A percentile compares a stretch with the other conserved stretches of the same genome.
Evolutionary conservation across 179 eudicot genomes (phyloP).

Genomic region (Corrigiola litoralis): DNA sequence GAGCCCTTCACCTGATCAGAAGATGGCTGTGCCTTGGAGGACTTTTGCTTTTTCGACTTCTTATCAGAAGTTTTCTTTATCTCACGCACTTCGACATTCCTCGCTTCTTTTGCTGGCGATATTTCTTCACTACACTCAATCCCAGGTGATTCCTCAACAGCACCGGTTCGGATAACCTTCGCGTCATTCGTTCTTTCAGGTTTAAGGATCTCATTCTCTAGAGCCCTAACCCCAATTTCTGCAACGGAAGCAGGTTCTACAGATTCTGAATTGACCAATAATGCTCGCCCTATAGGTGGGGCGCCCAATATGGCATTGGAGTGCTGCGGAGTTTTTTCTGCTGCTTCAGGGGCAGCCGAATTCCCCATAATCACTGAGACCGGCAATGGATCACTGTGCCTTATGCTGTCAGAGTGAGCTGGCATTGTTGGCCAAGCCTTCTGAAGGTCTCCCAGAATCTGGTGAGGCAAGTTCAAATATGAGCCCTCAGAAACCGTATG

Average conservation of each 20-base stretch:
- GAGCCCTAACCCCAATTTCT: slow-evolving; percentile 14
- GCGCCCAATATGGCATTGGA: slow-evolving; percentile 2
- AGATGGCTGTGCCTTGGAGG: slow-evolving; percentile 64
- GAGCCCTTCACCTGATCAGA: slow-evolving; percentile 53
- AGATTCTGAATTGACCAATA: slow-evolving; percentile 12
- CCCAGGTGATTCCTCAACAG: slow-evolving; percentile 25
- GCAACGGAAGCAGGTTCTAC: slow-evolving; percentile 19
- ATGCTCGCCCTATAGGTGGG: slow-evolving; percentile 25
- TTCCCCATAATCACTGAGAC: slow-evolving; percentile 23
- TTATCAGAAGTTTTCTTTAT: slow-evolving; percentile 66
- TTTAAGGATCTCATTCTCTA: slow-evolving; percentile 17
- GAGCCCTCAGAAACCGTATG: slow-evolving; percentile 33
- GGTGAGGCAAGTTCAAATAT: slow-evolving; percentile 65
- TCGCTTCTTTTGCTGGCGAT: slow-evolving; percentile 39
- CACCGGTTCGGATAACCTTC: slow-evolving; percentile 12
- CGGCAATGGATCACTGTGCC: slow-evolving; percentile 15
- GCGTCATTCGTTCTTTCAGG: slow-evolving; percentile 29
- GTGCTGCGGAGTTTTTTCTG: slow-evolving; percentile 21
- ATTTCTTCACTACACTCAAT: slow-evolving; percentile 29
- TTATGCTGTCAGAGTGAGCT: slow-evolving; percentile 30
- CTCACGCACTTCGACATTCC: slow-evolving; percentile 47
- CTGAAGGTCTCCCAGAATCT: slow-evolving; percentile 39
- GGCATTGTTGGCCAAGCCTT: slow-evolving; percentile 34
- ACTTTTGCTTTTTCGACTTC: slow-evolving; percentile 73
- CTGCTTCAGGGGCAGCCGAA: slow-evolving; percentile 22